A percentile compares a stretch with the other conserved stretches of the same genome.
These are phyloP conservation scores for Epichloe hybrida DNA, from an alignment of 2,329 filamentous ascomycete species.

Conservation along the genomic window DNA sequence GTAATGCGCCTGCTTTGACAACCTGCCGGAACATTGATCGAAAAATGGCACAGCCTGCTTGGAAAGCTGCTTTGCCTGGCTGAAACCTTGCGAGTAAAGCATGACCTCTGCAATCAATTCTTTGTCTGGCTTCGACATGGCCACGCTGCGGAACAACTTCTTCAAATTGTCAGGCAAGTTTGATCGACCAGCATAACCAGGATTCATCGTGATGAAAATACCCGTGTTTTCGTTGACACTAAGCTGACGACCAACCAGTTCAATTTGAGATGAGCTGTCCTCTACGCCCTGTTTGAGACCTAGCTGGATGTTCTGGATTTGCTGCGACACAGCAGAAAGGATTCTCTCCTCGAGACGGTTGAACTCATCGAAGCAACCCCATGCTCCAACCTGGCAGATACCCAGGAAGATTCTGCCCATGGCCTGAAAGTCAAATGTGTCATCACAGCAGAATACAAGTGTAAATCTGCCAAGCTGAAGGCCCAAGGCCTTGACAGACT, in stretches of 20 bases:
- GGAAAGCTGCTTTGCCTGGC: constrained; percentile 83
- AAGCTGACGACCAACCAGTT: constrained; percentile 82
- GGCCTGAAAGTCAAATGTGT: constrained; percentile 98
- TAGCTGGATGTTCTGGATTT: constrained; percentile 98
- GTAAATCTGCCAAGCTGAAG: constrained; percentile 95
- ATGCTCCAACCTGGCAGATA: constrained; percentile 97
- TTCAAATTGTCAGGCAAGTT: constrained; percentile 98
- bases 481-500: constrained; percentile 96
- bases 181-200: constrained; percentile 93
- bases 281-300: constrained; percentile 75
- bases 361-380: constrained; percentile 99
- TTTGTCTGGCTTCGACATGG: constrained; percentile 99
- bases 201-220: constrained; percentile 99
- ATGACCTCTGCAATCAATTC: constrained; percentile 99
- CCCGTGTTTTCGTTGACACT: constrained; percentile 86
- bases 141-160: constrained; percentile 97
- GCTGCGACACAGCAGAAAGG: constrained; percentile 92
- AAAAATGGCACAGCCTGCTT: constrained; percentile 98
- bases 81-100: constrained; percentile 99
- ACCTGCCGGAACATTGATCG: constrained; percentile 64
- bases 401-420: constrained; percentile 99
- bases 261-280: constrained; percentile 78
- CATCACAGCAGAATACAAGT: constrained; percentile 97
- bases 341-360: constrained; percentile 98
- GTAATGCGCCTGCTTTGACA: constrained; percentile 97